A percentile compares a stretch with the other conserved stretches of the same genome.
phyloP scores from a whole-genome alignment of 1,284 basidiomycete species.

The Ustilago sp. region DNA sequence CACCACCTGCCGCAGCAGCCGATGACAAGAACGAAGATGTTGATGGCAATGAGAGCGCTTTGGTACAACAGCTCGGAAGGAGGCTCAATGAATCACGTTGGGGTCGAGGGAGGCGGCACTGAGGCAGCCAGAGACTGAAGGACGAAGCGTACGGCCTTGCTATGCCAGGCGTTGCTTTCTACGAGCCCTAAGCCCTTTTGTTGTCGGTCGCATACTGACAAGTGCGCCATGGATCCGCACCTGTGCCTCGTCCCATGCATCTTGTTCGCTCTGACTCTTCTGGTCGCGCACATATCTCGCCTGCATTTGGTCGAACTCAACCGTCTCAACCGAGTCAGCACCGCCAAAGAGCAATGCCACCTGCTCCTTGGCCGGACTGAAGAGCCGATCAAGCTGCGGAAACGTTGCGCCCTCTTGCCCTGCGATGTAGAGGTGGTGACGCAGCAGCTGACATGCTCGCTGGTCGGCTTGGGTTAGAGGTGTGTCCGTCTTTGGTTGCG shows the following conservation, averaged over 20 bases:
- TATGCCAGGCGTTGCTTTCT: conserved; percentile 1
- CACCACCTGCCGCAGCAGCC: too few species aligned
- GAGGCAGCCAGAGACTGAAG: too few species aligned
- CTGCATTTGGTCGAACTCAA: too few species aligned
- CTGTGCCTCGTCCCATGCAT: background rate
- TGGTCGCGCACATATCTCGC: background rate
- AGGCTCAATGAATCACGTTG: too few species aligned
- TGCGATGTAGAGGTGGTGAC: background rate
- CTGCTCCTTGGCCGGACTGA: conserved; percentile 1
- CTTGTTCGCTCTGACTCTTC: background rate
- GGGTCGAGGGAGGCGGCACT: too few species aligned
- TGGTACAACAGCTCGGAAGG: too few species aligned
- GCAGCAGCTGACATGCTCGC: background rate
- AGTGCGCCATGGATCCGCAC: background rate
- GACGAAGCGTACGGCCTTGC: too few species aligned
- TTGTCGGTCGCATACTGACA: conserved; percentile 1
- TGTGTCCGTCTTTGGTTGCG: background rate
- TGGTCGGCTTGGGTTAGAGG: background rate
- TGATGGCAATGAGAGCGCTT: too few species aligned
- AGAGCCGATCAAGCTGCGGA: background rate
- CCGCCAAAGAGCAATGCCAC: background rate
- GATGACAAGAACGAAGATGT: too few species aligned
- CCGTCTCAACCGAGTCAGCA: background rate
- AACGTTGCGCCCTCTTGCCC: background rate
- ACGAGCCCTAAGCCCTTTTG: background rate